phyloP scores from a whole-genome alignment of 768 basidiomycete species.

The Boletellus ananas region DNA sequence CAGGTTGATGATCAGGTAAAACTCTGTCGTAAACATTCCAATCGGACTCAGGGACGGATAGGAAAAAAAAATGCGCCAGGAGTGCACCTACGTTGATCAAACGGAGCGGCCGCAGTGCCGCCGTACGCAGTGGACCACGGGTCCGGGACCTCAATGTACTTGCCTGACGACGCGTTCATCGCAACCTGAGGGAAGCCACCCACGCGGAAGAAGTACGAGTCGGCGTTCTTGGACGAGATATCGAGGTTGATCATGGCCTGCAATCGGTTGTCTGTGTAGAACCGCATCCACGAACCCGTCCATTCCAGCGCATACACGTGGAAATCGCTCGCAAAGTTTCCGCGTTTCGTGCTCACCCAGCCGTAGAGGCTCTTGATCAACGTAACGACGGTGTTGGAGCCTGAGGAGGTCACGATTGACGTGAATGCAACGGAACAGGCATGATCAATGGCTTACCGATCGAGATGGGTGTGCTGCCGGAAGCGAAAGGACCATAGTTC shows the following conservation, averaged over 20 bases:
- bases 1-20: conserved; percentile 79
- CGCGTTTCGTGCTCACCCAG: conserved; percentile 36
- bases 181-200: conserved; percentile 51
- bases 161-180: conserved; percentile 37
- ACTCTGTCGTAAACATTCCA: conserved; percentile 42
- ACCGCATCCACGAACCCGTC: conserved; percentile 52
- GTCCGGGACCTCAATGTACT: conserved; percentile 40
- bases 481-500: conserved; percentile 60
- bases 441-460: conserved; percentile 11
- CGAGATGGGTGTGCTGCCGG: conserved; percentile 31
- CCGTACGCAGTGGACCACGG: conserved; percentile 46
- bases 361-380: conserved; percentile 38
- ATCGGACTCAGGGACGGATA: neutral
- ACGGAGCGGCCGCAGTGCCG: conserved; percentile 45
- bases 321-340: conserved; percentile 45
- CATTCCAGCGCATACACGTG: conserved; percentile 59
- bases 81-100: conserved; percentile 31
- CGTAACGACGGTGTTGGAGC: conserved; percentile 6
- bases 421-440: neutral
- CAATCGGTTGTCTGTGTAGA: conserved; percentile 51
- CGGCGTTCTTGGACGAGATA: conserved; percentile 39
- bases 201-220: conserved; percentile 48
- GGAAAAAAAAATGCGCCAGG: neutral
- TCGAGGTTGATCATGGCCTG: conserved; percentile 49
- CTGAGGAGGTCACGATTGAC: neutral